Base-by-base conservation (phyloP, 75 land plant species). In the Picea sitchensis region DNA sequence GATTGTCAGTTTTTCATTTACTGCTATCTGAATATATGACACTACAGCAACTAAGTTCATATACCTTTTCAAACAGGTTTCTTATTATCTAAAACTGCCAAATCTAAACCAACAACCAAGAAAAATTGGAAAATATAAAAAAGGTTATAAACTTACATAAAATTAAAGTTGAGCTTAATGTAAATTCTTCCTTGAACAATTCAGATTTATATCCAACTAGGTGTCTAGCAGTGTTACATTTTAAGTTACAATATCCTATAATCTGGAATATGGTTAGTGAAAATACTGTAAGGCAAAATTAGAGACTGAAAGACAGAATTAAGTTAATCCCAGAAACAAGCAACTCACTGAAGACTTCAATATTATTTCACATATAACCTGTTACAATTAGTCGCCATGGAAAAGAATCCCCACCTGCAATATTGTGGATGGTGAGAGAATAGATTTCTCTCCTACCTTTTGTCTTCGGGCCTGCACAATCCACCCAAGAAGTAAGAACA, bases 391-490 rank as follows among this genome's bases (percentile, higher is more conserved):
- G 58, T 58, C 34, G 74, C 14, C 18, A 44, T 65, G 38, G 57
- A 61, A 77, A 47, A 34, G 51, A 60, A 26, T 61, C 58, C 31
- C 54, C 59, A 97, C 99, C 96, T 97, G 95, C 63, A 91, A 47
- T 81, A 97, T 87, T 69, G 87, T 89, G 59, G 91, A 89, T 58
- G 94, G 26, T n/a, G 98, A 94, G 57, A 97, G 84, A 65, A 97
- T 80, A 12, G 98, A 86, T 61, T 92, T 97, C 77, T 97, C 99
- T 79, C 99, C 99, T 73, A 88, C 88, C 60, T 92, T 88, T 81
- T 93, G 95, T 14, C 76, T 83, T 75, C 95, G 85, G 64, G 86
- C 91, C 99, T 97, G 87, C 80, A 75, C 34, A 58, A 59, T 4
- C 54, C 44, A 77, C 65, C 51, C 65, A 76, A 68, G 38, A 18